Conservation (phyloP, 192 early-diverging fungal species). For the Backusella tarrabulga region DNA sequence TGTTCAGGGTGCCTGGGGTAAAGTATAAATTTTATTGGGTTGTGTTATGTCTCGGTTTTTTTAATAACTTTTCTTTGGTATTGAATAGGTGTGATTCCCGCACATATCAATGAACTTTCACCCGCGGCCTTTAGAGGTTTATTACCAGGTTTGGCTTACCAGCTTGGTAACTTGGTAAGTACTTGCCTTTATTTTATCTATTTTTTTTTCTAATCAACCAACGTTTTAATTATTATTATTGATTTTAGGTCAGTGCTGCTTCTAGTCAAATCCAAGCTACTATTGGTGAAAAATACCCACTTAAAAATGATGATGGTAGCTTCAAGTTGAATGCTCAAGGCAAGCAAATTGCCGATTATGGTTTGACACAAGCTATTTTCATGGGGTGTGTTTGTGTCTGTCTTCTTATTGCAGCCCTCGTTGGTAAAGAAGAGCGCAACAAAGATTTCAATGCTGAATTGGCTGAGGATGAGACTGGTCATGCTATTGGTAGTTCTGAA, state of each 20-base stretch:
- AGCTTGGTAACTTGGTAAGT: conserved; percentile 72
- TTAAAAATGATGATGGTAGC: conserved; percentile 15
- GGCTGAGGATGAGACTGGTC: conserved; percentile 8
- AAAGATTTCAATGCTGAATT: conserved; percentile 44
- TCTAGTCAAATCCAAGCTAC: conserved; percentile 43
- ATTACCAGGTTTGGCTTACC: conserved; percentile 73
- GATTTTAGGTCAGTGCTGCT: conserved; percentile 37
- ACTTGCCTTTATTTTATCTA: background rate
- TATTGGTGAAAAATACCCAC: conserved; percentile 33
- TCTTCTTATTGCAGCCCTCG: conserved; percentile 26
- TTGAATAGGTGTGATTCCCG: conserved; percentile 66
- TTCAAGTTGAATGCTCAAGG: conserved; percentile 16
- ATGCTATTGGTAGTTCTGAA: background rate
- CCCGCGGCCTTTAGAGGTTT: conserved; percentile 64
- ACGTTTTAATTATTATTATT: background rate
- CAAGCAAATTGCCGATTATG: conserved; percentile 45
- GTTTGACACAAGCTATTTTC: conserved; percentile 55
- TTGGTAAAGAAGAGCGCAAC: conserved; percentile 60
- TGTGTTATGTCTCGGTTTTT: background rate
- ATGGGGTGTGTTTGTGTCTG: conserved; percentile 43
- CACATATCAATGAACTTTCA: conserved; percentile 66
- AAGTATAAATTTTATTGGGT: background rate
- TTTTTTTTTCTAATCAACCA: background rate
- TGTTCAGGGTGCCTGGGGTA: conserved; percentile 56
- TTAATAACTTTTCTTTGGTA: conserved; percentile 15